phyloP scores from a whole-genome alignment of 1,284 basidiomycete genomes.

The Cutaneotrichosporon sp. region DNA sequence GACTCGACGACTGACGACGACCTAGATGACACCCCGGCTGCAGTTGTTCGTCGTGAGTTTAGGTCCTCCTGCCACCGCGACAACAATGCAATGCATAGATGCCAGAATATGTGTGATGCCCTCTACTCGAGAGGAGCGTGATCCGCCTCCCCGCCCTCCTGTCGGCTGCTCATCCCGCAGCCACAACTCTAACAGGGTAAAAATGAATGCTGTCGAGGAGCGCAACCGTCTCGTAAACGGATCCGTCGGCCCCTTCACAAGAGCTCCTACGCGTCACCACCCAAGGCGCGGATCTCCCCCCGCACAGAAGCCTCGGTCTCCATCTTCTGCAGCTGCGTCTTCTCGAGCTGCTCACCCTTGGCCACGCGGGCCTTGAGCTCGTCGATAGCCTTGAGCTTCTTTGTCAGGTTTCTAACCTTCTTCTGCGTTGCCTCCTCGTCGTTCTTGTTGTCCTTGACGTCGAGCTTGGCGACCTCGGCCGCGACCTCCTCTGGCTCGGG shows the following conservation, averaged over 20 bases:
- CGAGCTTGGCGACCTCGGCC: slow-evolving; percentile 28
- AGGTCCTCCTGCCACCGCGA: slow-evolving; percentile 1
- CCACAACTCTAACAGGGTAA: too few species aligned
- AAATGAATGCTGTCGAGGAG: too few species aligned
- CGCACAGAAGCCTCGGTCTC: slow-evolving; percentile 77
- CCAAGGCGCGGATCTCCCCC: slow-evolving; percentile 64
- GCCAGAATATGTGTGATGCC: too few species aligned
- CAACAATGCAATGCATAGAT: slow-evolving; percentile 25
- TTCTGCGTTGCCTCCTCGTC: slow-evolving; percentile 73
- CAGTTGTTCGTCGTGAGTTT: too few species aligned
- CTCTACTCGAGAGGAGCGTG: too few species aligned
- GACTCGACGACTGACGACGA: too few species aligned
- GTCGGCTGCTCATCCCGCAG: too few species aligned
- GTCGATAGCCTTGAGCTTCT: slow-evolving; percentile 92
- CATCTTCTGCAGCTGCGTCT: slow-evolving; percentile 92
- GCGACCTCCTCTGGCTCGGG: slow-evolving; percentile 20
- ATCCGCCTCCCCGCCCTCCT: too few species aligned
- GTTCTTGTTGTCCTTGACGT: slow-evolving; percentile 51
- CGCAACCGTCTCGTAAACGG: too few species aligned
- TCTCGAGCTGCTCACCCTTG: slow-evolving; percentile 82
- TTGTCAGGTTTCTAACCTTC: slow-evolving; percentile 87
- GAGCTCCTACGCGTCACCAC: slow-evolving; percentile 24
- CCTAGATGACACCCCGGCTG: too few species aligned
- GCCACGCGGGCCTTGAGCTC: slow-evolving; percentile 85
- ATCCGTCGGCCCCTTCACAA: too few species aligned